Evolutionary conservation across 352 stramenopile species (phyloP).

Genomic region (Pythium folliculosum): DNA sequence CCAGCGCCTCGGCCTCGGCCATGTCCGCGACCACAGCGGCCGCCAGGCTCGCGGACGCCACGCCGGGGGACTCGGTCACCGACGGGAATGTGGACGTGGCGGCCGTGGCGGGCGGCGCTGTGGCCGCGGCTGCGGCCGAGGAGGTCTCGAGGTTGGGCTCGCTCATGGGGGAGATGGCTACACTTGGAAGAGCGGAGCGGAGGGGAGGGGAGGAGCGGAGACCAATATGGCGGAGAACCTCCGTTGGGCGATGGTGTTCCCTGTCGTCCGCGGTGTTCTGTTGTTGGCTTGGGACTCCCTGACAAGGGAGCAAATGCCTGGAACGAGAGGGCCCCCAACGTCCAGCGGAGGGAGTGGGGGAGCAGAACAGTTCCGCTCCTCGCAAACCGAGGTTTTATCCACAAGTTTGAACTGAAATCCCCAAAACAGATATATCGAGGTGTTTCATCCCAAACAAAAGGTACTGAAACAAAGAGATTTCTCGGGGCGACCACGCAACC

Average conservation of each 20-base stretch:
- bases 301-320: not conserved
- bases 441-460: not conserved
- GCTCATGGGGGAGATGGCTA: conserved; percentile 27
- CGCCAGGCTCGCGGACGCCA: not conserved
- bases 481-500: not conserved
- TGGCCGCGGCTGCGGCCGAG: not conserved
- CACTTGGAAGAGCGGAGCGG: conserved; percentile 9
- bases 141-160: conserved; percentile 7
- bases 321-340: not conserved
- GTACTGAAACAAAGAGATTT: not conserved
- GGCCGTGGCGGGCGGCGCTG: not conserved
- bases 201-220: conserved; percentile 3
- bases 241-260: conserved; percentile 31
- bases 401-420: not conserved
- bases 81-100: not conserved
- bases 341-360: not conserved
- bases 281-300: not conserved
- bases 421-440: not conserved
- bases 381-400: not conserved
- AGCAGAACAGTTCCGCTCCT: not conserved
- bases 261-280: conserved; percentile 17
- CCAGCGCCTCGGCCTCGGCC: not conserved
- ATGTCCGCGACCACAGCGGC: not conserved
- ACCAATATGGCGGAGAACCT: conserved; percentile 28
- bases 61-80: not conserved